phyloP scores from a whole-genome alignment of 1,139 yeast genomes.

The Yamadazyma aaseri region DNA sequence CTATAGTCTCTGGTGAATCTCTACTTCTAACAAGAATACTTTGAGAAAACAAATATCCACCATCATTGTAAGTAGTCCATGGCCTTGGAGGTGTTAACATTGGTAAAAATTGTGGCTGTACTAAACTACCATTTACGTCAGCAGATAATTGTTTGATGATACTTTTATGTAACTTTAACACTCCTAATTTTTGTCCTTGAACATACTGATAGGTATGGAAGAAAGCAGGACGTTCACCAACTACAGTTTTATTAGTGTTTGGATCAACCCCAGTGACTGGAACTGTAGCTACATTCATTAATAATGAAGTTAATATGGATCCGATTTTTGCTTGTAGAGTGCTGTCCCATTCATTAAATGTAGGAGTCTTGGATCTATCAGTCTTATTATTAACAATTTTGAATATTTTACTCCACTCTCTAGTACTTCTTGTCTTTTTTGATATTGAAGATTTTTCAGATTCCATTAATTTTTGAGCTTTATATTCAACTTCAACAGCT shows the following conservation, averaged over 20 bases:
- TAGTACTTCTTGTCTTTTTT: slow-evolving; percentile 29
- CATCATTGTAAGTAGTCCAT: slow-evolving; percentile 79
- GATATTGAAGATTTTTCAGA: slow-evolving; percentile 53
- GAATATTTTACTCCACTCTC: slow-evolving; percentile 45
- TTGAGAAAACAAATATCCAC: slow-evolving; percentile 76
- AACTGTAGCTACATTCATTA: slow-evolving; percentile 81
- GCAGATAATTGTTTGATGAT: slow-evolving; percentile 67
- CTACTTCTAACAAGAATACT: slow-evolving; percentile 69
- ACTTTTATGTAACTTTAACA: slow-evolving; percentile 71
- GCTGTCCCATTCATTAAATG: slow-evolving; percentile 40
- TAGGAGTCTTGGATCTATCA: slow-evolving; percentile 9
- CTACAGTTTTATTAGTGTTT: slow-evolving; percentile 60
- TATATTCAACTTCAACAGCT: slow-evolving; percentile 82
- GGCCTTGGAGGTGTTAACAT: slow-evolving; percentile 89
- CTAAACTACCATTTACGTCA: slow-evolving; percentile 61
- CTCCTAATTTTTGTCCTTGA: slow-evolving; percentile 79
- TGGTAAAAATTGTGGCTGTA: slow-evolving; percentile 89
- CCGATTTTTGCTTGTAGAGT: slow-evolving; percentile 78
- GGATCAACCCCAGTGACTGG: slow-evolving; percentile 80
- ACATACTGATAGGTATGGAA: slow-evolving; percentile 83
- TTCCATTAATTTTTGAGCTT: slow-evolving; percentile 60
- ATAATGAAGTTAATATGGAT: slow-evolving; percentile 68
- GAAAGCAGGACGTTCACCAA: slow-evolving; percentile 85
- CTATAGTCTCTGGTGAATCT: slow-evolving; percentile 86
- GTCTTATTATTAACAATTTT: slow-evolving; percentile 24